Evolutionary conservation across 192 early-diverging fungal genomes (phyloP).

Genomic region (Dimargaris cristalligena): DNA sequence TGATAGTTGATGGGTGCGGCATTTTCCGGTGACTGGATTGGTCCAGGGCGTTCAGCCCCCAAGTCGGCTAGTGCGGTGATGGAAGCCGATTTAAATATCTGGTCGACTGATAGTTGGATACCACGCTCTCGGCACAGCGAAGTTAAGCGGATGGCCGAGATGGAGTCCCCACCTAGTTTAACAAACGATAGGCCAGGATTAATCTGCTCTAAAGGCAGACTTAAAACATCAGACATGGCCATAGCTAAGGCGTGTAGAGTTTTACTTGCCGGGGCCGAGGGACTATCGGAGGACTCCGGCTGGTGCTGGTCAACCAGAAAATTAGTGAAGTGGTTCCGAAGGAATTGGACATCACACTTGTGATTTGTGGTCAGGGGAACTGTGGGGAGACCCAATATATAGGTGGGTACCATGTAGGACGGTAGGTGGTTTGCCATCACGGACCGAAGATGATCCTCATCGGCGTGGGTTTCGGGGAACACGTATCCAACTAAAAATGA

Average conservation of each 20-base stretch:
- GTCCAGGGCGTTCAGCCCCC: background rate
- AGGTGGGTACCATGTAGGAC: background rate
- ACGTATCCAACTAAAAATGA: background rate
- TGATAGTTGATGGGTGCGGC: background rate
- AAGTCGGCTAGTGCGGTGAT: background rate
- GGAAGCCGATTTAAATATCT: background rate
- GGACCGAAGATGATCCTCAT: background rate
- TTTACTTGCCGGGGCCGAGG: too few relatives aligned
- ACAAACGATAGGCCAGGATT: background rate
- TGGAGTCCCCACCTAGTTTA: conserved; percentile 7
- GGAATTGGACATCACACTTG: background rate
- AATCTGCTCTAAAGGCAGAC: too few relatives aligned
- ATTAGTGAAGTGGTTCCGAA: background rate
- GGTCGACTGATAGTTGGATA: background rate
- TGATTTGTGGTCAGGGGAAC: background rate
- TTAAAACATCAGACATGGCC: too few relatives aligned
- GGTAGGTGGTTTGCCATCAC: background rate
- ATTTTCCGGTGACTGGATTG: too few relatives aligned
- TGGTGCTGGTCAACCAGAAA: too few relatives aligned
- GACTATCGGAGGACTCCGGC: too few relatives aligned
- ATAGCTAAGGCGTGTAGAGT: too few relatives aligned
- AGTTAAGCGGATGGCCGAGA: background rate
- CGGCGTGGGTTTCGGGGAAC: background rate
- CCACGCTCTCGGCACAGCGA: background rate
- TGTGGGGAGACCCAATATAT: background rate